These are phyloP conservation scores for Plasmodium vinckei DNA, from an alignment of 169 alveolate species.

Conservation along the genomic window DNA sequence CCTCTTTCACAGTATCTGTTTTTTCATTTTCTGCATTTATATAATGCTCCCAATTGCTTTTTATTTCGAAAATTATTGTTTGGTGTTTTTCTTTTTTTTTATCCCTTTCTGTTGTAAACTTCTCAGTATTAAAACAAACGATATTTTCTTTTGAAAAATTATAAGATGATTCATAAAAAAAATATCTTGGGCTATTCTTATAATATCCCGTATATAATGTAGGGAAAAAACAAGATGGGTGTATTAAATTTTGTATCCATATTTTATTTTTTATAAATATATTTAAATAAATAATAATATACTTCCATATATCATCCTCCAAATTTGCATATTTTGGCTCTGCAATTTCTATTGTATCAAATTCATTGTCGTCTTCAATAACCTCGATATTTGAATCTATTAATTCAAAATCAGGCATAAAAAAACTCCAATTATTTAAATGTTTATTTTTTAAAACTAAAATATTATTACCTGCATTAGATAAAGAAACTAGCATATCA, in stretches of 20 bases:
- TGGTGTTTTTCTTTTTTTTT: not conserved
- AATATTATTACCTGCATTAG: conserved; percentile 34
- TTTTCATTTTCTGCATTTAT: not conserved
- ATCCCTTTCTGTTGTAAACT: not conserved
- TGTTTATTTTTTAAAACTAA: conserved; percentile 57
- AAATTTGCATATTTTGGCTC: conserved; percentile 59
- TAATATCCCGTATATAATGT: conserved; percentile 60
- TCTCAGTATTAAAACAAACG: conserved; percentile 2
- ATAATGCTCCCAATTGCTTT: conserved; percentile 14
- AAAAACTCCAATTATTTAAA: conserved; percentile 75
- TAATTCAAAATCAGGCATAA: conserved; percentile 69
- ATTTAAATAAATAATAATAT: conserved; percentile 56
- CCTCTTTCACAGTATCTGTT: not conserved
- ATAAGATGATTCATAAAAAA: conserved; percentile 50
- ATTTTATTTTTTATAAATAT: conserved; percentile 67
- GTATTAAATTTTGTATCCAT: conserved; percentile 39
- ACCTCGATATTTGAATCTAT: conserved; percentile 71
- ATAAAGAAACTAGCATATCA: conserved; percentile 60
- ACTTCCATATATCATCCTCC: conserved; percentile 63
- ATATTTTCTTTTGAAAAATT: conserved; percentile 44
- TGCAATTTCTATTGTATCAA: conserved; percentile 56
- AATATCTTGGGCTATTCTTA: conserved; percentile 61
- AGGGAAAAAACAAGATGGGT: conserved; percentile 56
- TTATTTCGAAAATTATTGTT: conserved; percentile 2
- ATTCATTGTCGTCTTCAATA: conserved; percentile 72